Evolutionary conservation across 768 basidiomycete genomes (phyloP).

Genomic region (Lentinus brumalis): DNA sequence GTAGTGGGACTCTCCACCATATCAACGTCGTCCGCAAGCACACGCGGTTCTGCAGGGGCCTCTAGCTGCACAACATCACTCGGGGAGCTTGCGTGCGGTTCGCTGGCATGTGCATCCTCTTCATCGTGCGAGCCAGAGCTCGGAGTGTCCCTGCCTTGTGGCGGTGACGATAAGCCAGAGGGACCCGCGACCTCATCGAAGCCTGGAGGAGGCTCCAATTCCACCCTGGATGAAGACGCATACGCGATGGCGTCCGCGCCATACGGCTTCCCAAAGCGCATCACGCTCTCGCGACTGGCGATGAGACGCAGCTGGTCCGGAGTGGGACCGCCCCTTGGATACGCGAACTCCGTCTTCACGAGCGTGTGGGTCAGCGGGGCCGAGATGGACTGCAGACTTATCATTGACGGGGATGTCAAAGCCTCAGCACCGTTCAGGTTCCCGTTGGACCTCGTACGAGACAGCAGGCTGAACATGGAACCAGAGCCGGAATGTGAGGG

Average conservation of each 20-base stretch:
- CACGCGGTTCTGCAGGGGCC: neutral
- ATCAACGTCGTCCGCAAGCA: neutral
- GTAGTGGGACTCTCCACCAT: neutral
- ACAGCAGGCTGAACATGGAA: constrained; percentile 34
- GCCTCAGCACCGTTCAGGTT: constrained; percentile 27
- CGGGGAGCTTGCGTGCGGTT: neutral
- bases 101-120: neutral
- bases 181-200: constrained; percentile 27
- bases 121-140: neutral
- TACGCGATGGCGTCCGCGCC: constrained; percentile 72
- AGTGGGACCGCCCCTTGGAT: constrained; percentile 63
- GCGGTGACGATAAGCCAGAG: neutral
- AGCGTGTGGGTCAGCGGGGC: constrained; percentile 75
- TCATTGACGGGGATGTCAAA: constrained; percentile 65
- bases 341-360: constrained; percentile 69
- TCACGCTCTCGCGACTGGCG: constrained; percentile 64
- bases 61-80: neutral
- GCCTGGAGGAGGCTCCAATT: constrained; percentile 41
- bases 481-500: constrained; percentile 41
- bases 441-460: constrained; percentile 52
- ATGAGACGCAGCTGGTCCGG: constrained; percentile 69
- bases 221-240: constrained; percentile 50
- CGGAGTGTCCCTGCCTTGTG: neutral
- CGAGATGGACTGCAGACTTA: constrained; percentile 76
- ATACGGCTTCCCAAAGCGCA: constrained; percentile 74